Percentiles rank a stretch among this genome's conserved stretches.
Conservation (phyloP, 2,329 filamentous ascomycete species). For the Pseudogymnoascus sp. region DNA sequence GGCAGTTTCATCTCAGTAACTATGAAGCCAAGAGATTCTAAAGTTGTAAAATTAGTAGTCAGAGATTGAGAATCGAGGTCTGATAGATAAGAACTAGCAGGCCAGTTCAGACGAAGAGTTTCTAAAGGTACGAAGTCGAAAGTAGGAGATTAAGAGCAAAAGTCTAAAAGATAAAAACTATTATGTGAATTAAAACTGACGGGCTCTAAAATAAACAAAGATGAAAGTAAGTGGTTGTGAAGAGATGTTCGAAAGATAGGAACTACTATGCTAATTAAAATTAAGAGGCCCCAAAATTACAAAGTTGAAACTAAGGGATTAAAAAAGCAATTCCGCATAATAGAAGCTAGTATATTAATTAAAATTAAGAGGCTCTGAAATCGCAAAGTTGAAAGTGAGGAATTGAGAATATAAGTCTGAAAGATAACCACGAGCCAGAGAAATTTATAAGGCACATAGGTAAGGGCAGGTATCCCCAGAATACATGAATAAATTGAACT, state of each 20-base stretch:
- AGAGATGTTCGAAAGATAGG: not conserved
- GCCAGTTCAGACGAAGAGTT: too few relatives aligned
- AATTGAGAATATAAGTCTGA: not conserved
- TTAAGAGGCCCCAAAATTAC: not conserved
- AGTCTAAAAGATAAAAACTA: not conserved
- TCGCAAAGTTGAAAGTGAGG: not conserved
- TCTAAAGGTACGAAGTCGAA: too few relatives aligned
- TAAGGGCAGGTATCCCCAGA: too few relatives aligned
- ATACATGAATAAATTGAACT: too few relatives aligned
- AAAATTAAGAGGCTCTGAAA: not conserved
- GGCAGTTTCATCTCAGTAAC: not conserved
- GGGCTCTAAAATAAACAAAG: not conserved
- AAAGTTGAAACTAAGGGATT: not conserved
- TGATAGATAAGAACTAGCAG: not conserved
- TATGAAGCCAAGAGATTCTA: not conserved
- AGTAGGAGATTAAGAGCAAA: too few relatives aligned
- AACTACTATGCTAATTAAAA: not conserved
- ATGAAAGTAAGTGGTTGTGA: not conserved
- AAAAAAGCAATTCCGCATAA: not conserved
- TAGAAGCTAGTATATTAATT: not conserved
- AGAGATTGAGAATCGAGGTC: not conserved
- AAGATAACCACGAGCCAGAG: not conserved
- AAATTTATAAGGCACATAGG: too few relatives aligned
- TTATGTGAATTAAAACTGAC: not conserved
- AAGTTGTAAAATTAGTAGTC: not conserved